Evolutionary conservation across 2,329 filamentous ascomycete species (phyloP).

Genomic region (Aspergillus sp.): DNA sequence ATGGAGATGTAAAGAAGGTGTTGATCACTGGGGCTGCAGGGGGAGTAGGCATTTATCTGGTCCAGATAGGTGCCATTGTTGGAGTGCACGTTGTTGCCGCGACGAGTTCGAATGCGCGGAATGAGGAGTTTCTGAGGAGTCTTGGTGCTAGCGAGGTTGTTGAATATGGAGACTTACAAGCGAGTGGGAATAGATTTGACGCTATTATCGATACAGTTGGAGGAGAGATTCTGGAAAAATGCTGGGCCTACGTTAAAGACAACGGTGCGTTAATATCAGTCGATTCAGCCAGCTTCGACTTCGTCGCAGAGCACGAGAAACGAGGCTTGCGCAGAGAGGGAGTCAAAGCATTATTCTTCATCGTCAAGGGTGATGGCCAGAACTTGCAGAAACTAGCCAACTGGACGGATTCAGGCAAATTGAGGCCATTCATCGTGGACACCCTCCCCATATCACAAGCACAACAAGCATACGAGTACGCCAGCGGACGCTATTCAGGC

Average conservation of each 20-base stretch:
- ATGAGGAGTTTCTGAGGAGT: conserved; percentile 25
- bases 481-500: conserved; percentile 2
- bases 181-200: conserved; percentile 9
- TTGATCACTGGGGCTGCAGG: conserved; percentile 36
- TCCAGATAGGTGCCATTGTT: conserved; percentile 34
- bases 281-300: conserved; percentile 24
- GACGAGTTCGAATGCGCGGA: conserved; percentile 28
- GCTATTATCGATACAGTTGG: conserved; percentile 24
- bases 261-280: conserved; percentile 19
- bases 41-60: conserved; percentile 31
- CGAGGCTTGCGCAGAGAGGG: conserved; percentile 10
- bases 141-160: conserved; percentile 36
- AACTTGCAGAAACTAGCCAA: conserved; percentile 1
- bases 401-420: not conserved
- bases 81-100: conserved; percentile 28
- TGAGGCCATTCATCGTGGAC: conserved; percentile 5
- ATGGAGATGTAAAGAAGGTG: conserved; percentile 9
- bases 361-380: conserved; percentile 2
- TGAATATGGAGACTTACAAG: conserved; percentile 26
- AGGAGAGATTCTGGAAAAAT: conserved; percentile 13
- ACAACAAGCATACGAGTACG: conserved; percentile 7
- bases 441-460: conserved; percentile 1
- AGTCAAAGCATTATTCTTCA: conserved; percentile 10
- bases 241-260: conserved; percentile 16
- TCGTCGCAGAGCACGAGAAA: conserved; percentile 19